These are phyloP conservation scores for Chenopodium berlandieri DNA, from an alignment of 148 eudicot genomes.

Conservation along the genomic window DNA sequence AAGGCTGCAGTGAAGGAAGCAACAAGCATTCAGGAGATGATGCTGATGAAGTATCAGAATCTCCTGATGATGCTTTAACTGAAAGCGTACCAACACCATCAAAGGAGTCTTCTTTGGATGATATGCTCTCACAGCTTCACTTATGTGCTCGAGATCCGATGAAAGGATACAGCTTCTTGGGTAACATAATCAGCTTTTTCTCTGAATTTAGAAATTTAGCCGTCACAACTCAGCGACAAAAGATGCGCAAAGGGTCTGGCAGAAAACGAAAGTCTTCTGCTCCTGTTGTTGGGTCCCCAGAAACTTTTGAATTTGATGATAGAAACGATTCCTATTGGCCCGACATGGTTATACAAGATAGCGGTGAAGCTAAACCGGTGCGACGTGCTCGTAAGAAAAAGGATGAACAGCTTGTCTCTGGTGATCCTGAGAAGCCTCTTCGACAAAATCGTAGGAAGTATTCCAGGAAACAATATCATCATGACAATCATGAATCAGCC, in stretches of 20 bases:
- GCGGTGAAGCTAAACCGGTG: conserved; percentile 57
- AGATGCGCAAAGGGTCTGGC: conserved; percentile 42
- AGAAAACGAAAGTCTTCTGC: conserved; percentile 59
- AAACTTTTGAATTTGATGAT: conserved; percentile 84
- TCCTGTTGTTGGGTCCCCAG: conserved; percentile 41
- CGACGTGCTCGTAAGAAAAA: conserved; percentile 46
- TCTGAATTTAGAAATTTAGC: conserved; percentile 62
- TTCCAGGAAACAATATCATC: conserved; percentile 57
- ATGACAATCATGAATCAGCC: conserved; percentile 35
- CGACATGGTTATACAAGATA: conserved; percentile 76
- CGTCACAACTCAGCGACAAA: conserved; percentile 37
- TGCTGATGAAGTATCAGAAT: conserved; percentile 39
- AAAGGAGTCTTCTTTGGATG: conserved; percentile 45
- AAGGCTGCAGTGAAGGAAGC: conserved; percentile 34
- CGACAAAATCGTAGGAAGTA: conserved; percentile 47
- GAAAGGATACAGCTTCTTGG: conserved; percentile 42
- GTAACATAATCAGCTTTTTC: conserved; percentile 44
- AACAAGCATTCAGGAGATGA: conserved; percentile 24
- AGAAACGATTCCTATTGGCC: conserved; percentile 91
- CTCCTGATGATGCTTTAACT: conserved; percentile 34
- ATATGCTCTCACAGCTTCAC: conserved; percentile 66
- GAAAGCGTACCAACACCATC: conserved; percentile 35
- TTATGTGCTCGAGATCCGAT: conserved; percentile 70
- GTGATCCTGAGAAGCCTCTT: conserved; percentile 43
- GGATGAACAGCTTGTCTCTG: conserved; percentile 36